Percentiles rank a stretch among this genome's conserved stretches.
Evolutionary conservation across 179 eudicot genomes (phyloP).

Genomic region (Beta corolliflora): DNA sequence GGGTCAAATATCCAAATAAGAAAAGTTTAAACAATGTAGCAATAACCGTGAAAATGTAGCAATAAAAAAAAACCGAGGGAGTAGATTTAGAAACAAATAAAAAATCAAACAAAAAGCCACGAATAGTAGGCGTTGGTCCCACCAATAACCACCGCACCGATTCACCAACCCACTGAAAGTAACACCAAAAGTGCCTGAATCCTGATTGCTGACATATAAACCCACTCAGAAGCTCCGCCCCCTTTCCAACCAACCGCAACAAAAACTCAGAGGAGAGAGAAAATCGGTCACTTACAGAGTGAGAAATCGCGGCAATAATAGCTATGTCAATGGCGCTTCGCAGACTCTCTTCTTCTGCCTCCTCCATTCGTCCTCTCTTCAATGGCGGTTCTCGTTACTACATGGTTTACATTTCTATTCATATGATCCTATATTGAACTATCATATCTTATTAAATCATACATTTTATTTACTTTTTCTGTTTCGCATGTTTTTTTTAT

Average conservation of each 20-base stretch:
- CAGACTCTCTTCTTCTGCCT: constrained; percentile 59
- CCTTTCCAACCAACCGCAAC: background rate
- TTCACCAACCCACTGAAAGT: constrained; percentile 22
- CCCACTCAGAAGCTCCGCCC: background rate
- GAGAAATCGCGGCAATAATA: constrained; percentile 28
- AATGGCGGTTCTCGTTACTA: constrained; percentile 49
- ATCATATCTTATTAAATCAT: background rate
- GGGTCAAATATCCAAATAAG: no score
- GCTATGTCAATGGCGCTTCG: constrained; percentile 84
- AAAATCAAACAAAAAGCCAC: no score
- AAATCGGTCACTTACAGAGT: background rate
- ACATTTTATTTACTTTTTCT: no score
- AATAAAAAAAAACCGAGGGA: no score
- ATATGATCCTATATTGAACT: background rate
- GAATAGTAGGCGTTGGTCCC: background rate
- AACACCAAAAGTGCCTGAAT: background rate
- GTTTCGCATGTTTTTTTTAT: background rate
- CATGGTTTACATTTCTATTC: constrained; percentile 43
- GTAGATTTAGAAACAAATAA: no score
- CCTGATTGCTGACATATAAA: background rate
- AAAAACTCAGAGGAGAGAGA: constrained; percentile 10
- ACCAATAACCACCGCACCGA: constrained; percentile 23
- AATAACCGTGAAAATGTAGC: no score
- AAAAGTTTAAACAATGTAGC: no score
- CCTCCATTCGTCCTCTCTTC: constrained; percentile 44